Base-by-base conservation (phyloP, 331 rosid genomes). In the Malus hybrid region DNA sequence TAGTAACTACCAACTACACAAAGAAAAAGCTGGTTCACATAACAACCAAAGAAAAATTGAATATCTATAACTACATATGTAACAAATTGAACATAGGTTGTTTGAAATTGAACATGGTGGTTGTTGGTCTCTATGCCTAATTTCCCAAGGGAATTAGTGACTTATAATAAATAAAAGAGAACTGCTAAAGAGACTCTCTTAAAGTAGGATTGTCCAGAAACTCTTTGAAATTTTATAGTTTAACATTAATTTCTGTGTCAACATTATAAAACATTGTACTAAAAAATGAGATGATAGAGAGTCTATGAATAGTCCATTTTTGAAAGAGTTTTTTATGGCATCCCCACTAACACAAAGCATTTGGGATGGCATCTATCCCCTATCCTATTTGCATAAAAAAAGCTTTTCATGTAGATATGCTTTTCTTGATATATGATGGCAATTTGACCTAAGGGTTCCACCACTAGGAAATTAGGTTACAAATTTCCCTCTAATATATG, bases 101-200 rank as follows among this genome's bases (percentile, higher is more conserved):
- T 42, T 42, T 42, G 46, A 42, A 42, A 42, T 42, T 42, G 46
- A 42, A 39, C 46, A 39, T 63, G 31, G 76, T 22, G 52, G 59
- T 70, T 56, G 65, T 73, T 42, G 60, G 67, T 73, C 55, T 62
- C 50, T 15, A 74, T 52, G 79, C 65, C 28, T 55, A 22, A 64
- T 33, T 24, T 48, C 62, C 12, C 33, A 11, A 61, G 36, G 64
- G 68, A 72, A 72, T 11, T 27, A 55, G 50, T 44, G 50, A 44
- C 15, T 44, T 44, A 44, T 44, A 12, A 44, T 44, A 44, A 44
- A 44, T 44, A 42, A 42, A 42, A 42, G 5, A 42, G 4, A 42
- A 42, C 14, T 1, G 14, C 14, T 10, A 42, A 42, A 4, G 48
- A 42, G 14, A 42, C 14, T 42, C 13, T 39, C 5, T 42, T 42